Evolutionary conservation across 352 stramenopile species (phyloP), one percentile per base, ranked within the genome.

Genomic region (Nothophytophthora sp.): DNA sequence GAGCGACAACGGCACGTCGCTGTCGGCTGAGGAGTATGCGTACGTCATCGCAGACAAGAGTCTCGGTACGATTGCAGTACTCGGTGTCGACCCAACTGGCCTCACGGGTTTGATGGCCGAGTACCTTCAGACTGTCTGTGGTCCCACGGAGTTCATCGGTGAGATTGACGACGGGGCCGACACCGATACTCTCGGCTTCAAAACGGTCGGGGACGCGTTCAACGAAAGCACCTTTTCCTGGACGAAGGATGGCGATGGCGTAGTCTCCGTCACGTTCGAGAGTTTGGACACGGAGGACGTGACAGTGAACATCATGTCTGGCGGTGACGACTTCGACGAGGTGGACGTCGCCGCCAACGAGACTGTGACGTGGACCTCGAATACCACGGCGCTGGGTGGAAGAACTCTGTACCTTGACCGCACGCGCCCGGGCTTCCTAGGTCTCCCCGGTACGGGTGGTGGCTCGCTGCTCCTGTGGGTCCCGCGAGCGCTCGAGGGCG

Each of bases 371-470:
- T 86, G 73, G 72, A 69, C 57, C 3, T 67, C 66, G 16, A 65
- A 50, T 3, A 37, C 83, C 9, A 20, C 34, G 0, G 55, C 63
- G 23, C 34, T 89, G 35, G 54, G 55, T 5, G 60, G 55, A 46
- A 86, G 81, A 66, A 90, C 80, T 5, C 19, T 88, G 38, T 90
- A 87, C 63, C 20, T 88, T 43, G 76, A 87, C 67, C 76, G 76
- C 35, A 86, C 71, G 71, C 76, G 76, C 19, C 56, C 62, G 5
- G 74, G 68, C 5, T 69, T 86, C 39, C 55, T 86, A 5, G 70
- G 74, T 37, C 50, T 90, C 16, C 74, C 76, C 9, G 60, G 69
- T 7, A 81, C 76, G 0, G 71, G 67, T 10, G 79, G 79, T 30
- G 79, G 79, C n/a, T 90, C 76, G n/a, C 61, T 90, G 9, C 55